phyloP scores from a whole-genome alignment of 2,329 filamentous ascomycete genomes.

The Trichoderma polysporum region DNA sequence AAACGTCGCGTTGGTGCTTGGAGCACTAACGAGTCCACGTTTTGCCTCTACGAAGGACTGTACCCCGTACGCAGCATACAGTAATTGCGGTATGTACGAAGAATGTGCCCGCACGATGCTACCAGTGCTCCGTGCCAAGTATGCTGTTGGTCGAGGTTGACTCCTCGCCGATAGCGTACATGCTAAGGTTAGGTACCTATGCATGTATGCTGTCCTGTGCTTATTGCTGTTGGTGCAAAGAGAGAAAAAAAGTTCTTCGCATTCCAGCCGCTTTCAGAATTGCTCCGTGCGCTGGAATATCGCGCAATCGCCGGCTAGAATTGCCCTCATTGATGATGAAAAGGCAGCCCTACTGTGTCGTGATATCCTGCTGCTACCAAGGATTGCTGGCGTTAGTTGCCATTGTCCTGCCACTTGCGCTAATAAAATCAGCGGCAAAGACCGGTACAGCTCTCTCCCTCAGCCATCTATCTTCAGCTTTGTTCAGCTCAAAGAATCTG shows the following conservation, averaged over 20 bases:
- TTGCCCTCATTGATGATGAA: background rate
- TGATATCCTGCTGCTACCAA: background rate
- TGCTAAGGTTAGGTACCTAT: too few relatives aligned
- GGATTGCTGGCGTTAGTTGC: background rate
- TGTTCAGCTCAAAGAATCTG: background rate
- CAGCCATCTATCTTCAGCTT: constrained; percentile 4
- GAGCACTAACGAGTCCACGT: background rate
- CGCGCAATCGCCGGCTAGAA: background rate
- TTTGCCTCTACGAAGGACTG: background rate
- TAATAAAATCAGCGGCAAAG: background rate
- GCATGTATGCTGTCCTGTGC: background rate
- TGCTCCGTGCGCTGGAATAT: background rate
- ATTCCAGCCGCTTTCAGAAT: background rate
- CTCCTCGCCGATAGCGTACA: too few relatives aligned
- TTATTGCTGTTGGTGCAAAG: background rate
- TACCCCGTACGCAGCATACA: too few relatives aligned
- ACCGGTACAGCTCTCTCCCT: background rate
- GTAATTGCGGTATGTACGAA: too few relatives aligned
- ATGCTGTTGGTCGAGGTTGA: background rate
- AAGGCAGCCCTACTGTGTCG: background rate
- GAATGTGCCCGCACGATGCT: too few relatives aligned
- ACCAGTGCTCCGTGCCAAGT: background rate
- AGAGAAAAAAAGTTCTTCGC: background rate
- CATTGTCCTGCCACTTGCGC: background rate
- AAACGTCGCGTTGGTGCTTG: background rate